Base-by-base conservation (phyloP, 2,329 filamentous ascomycete genomes). In the Exutisphaerella laricina region DNA sequence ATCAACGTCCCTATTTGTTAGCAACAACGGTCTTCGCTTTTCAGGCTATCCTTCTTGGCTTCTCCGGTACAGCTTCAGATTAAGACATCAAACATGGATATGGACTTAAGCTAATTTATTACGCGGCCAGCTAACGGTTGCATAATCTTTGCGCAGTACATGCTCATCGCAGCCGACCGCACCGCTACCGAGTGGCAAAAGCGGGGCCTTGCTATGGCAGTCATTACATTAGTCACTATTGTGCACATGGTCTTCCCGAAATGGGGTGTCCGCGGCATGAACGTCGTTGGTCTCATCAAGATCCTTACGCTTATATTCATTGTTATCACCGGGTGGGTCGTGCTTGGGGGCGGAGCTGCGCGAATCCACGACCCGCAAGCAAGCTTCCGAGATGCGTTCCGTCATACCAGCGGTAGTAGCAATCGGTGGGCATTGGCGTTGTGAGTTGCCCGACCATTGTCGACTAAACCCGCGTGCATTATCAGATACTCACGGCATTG, bases 11-110 rank as follows among this genome's bases (percentile, higher is more conserved):
- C 0, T 74, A 70, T 38, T 80, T 78, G 54, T 71, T 85, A 43
- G 77, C 84, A 33, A 78, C 80, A 0, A 77, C 77, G 0, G 69
- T 78, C 0, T 84, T 80, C 57, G 80, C 81, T 0, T 72, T 82
- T 3, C 77, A 81, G 56, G 72, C 73, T 0, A 77, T 84, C 1
- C 57, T 81, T 1, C 64, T 85, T 3, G 82, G 80, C 0, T 85
- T 85, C 41, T 23, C 48, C 58, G 67, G 42, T 40, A 45, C 18
- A 37, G 12, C 9, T 14, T 5, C n/a, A 20, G 31, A 5, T 13
- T 30, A 9, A 21, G 9, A 21, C 10, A 12, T 30, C 13, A 14
- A 12, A 7, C 7, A 23, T 30, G 13, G n/a, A 41, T n/a, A 3
- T 13, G 8, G 9, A 16, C 12, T 17, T 84, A 48, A 77, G 3